Base-by-base conservation (phyloP, 2,329 filamentous ascomycete species). In the Myotisia sp. region DNA sequence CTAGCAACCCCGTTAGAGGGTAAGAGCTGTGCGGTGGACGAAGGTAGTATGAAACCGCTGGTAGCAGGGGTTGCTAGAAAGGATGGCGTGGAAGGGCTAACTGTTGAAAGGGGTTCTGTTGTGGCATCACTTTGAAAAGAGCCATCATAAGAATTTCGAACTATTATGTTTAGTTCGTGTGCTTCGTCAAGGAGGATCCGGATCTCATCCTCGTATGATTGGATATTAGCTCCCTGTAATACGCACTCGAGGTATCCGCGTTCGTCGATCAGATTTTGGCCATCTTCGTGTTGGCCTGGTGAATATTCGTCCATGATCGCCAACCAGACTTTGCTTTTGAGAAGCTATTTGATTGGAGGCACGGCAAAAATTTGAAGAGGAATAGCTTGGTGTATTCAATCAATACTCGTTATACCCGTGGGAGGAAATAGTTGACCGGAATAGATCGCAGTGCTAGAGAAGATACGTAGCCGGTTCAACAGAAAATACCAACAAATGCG, bases 41-140 rank as follows among this genome's bases (percentile, higher is more conserved):
- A 53, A 51, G 34, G 53, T 46, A 20, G 53, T 47, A 27, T 52
- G 54, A 8, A 55, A 37, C 2, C 53, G 53, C 9, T 49, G 45
- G 7, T 46, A 42, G 22, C 55, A 37, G 26, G 52, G 48, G 28
- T 56, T 47, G 23, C 9, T 20, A 33, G 21, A 56, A 42, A 27
- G 40, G 41, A n/a, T 43, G 43, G 18, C 16, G 28, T 18, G 8
- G 28, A 10, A 4, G 28, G 18, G 7, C 8, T 5, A 12, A 23
- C 26, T 23, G 21, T 17, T 18, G 12, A 9, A 27, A 9, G 4
- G 8, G 7, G 23, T 6, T 12, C 6, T 34, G n/a, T 20, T 5
- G 31, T 20, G 18, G 18, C 19, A 14, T 6, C 8, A 10, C 2
- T 30, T 30, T 20, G 29, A n/a, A n/a, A n/a, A n/a, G n/a, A 12